Base-by-base conservation (phyloP, 2,329 filamentous ascomycete species). In the Cryphonectria nitschkei region DNA sequence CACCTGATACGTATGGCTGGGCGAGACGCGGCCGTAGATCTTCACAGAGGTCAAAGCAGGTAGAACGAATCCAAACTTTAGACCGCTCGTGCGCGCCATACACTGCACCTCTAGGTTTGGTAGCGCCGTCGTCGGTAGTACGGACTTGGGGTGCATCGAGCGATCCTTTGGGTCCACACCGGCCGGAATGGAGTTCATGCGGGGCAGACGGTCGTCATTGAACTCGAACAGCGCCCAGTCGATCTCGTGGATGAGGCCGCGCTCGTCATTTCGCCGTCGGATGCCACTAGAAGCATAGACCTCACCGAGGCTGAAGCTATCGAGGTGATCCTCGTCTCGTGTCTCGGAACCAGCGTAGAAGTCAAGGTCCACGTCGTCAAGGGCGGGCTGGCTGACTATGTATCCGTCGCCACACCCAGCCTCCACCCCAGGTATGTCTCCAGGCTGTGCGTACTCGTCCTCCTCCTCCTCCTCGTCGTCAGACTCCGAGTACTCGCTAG, bases 181-280 rank as follows among this genome's bases (percentile, higher is more conserved):
- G 68, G 75, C 75, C 2, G 88, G 88, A 32, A 97, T 91, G 14
- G 88, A 81, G 75, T 98, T 98, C 71, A 89, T 87, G 0, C 87
- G 84, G 3, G 95, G 93, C 19, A 90, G 83, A 1, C 95, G 89
- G 14, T 90, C 87, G 4, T 90, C 85, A 14, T 91, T 84, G 74
- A 98, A 93, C 75, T 93, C 89, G 75, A 98, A 94, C 2, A 98
- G 84, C 0, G 95, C 94, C 95, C 95, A 98, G 80, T 98, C 95
- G 61, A 98, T 94, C 80, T 98, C 95, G 78, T 98, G 95, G 7
- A 93, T 85, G 34, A 97, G 83, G 5, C 91, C 90, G 72, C 92
- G 86, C 71, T 89, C 86, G 68, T 91, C 87, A 67, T 84, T 86
- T 78, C 92, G 91, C 41, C 95, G 89, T 5, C 94, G 90, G 71